Conservation (phyloP, 352 stramenopile species). For the Globisporangium paddicum region DNA sequence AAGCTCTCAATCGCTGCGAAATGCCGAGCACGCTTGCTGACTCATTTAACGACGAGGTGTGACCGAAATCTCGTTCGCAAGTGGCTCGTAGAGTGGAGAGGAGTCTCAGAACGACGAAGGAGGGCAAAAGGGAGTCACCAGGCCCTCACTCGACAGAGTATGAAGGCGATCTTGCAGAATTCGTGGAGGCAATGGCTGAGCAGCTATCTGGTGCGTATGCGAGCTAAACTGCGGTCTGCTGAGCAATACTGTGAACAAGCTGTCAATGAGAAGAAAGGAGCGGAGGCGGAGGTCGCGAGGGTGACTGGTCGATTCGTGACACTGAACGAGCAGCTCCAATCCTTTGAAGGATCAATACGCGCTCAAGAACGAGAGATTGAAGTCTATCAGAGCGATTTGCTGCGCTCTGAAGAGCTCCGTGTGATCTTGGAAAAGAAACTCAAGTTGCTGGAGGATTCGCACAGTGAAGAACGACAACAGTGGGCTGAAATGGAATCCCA, state of each 20-base stretch:
- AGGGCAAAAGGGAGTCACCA: constrained; percentile 17
- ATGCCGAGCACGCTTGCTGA: constrained; percentile 19
- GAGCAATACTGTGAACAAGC: constrained; percentile 12
- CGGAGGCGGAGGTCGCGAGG: constrained; percentile 42
- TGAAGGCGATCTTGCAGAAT: constrained; percentile 11
- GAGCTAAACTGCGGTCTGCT: constrained; percentile 15
- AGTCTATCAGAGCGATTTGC: constrained; percentile 29
- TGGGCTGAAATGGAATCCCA: constrained; percentile 26
- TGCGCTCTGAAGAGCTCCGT: constrained; percentile 23
- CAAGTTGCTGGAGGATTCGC: constrained; percentile 11
- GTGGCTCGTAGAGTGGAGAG: constrained; percentile 20
- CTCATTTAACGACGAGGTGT: constrained; percentile 22
- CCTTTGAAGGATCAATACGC: constrained; percentile 23
- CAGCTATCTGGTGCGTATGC: constrained; percentile 15
- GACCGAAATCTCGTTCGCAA: constrained; percentile 18
- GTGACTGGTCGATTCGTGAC: constrained; percentile 30
- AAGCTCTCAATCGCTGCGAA: constrained; percentile 19
- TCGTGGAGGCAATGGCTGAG: constrained; percentile 45
- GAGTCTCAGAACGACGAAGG: constrained; percentile 13
- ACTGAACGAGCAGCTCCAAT: constrained; percentile 32
- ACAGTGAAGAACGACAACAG: constrained; percentile 23
- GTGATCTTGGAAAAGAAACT: constrained; percentile 19
- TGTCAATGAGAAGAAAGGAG: constrained; percentile 31
- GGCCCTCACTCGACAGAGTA: constrained; percentile 16
- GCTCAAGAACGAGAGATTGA: constrained; percentile 23